Conservation (phyloP, 2,329 filamentous ascomycete species). For the Fusarium proliferatum region DNA sequence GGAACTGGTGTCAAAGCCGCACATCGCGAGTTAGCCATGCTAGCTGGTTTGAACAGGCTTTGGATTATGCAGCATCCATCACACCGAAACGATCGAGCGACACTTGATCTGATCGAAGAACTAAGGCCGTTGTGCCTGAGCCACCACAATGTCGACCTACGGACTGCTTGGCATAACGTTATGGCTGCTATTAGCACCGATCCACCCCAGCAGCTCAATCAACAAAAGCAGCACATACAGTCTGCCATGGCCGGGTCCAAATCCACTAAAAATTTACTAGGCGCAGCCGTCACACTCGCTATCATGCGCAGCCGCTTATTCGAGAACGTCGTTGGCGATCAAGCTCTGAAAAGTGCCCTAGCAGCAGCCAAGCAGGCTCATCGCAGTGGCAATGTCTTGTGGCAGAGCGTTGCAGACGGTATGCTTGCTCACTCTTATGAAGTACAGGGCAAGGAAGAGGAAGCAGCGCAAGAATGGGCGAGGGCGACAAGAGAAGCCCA, state of each 20-base stretch:
- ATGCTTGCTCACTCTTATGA: slow-evolving; percentile 82
- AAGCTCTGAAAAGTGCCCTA: slow-evolving; percentile 79
- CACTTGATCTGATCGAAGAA: slow-evolving; percentile 70
- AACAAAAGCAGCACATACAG: slow-evolving; percentile 82
- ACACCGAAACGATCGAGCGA: slow-evolving; percentile 67
- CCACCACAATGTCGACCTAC: slow-evolving; percentile 79
- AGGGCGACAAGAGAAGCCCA: slow-evolving; percentile 56
- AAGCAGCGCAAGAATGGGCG: slow-evolving; percentile 55
- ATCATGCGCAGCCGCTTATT: slow-evolving; percentile 89
- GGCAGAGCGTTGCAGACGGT: slow-evolving; percentile 83
- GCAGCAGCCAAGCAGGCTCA: slow-evolving; percentile 76
- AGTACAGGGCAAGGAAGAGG: slow-evolving; percentile 70
- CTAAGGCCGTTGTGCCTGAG: slow-evolving; percentile 75
- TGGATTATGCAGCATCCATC: slow-evolving; percentile 76
- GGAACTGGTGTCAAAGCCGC: slow-evolving; percentile 59
- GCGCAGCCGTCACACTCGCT: slow-evolving; percentile 83
- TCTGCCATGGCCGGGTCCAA: slow-evolving; percentile 77
- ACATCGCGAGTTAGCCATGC: slow-evolving; percentile 72
- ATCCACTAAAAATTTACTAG: slow-evolving; percentile 77
- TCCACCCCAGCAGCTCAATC: slow-evolving; percentile 74
- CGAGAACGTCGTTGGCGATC: slow-evolving; percentile 82
- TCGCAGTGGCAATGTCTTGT: slow-evolving; percentile 76
- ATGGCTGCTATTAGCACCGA: slow-evolving; percentile 73
- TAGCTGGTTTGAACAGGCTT: slow-evolving; percentile 75
- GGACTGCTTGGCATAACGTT: slow-evolving; percentile 81